These are phyloP conservation scores for Escovopsis sp. DNA, from an alignment of 2,329 filamentous ascomycete genomes.

Conservation along the genomic window DNA sequence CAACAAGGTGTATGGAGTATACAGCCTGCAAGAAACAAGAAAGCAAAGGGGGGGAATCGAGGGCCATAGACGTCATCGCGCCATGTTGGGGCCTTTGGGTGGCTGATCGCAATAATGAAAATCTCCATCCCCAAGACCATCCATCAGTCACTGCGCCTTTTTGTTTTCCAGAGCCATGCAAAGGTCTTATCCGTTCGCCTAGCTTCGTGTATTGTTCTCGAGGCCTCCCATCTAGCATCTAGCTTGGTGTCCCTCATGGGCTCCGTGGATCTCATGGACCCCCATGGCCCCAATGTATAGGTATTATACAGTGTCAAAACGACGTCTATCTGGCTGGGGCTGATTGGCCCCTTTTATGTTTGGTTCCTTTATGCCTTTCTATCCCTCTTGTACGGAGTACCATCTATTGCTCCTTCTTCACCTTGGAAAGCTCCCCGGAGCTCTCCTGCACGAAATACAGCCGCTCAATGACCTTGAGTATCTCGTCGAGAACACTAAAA, in stretches of 20 bases:
- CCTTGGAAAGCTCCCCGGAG: slow-evolving; percentile 21
- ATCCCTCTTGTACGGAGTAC: slow-evolving; percentile 3
- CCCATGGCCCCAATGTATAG: neutral
- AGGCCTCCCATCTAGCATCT: too few relatives aligned
- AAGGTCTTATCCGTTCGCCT: neutral
- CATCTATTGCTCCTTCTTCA: slow-evolving; percentile 40
- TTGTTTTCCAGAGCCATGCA: neutral
- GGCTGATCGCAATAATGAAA: neutral
- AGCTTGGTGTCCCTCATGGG: neutral
- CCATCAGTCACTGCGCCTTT: neutral
- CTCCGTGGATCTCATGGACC: neutral
- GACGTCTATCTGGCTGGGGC: slow-evolving; percentile 16
- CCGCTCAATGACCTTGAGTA: slow-evolving; percentile 66
- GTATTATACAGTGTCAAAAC: slow-evolving; percentile 8
- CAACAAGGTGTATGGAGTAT: neutral
- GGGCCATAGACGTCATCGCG: neutral
- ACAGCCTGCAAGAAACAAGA: too few relatives aligned
- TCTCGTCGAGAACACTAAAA: slow-evolving; percentile 62
- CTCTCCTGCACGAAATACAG: slow-evolving; percentile 45
- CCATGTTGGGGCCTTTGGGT: too few relatives aligned
- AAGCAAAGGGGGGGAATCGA: slow-evolving; percentile 1
- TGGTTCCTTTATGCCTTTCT: slow-evolving; percentile 5
- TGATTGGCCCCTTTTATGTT: neutral
- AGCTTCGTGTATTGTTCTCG: too few relatives aligned
- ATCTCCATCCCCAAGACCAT: neutral